Evolutionary conservation across 163 green algal species (phyloP).

Genomic region (Volvox carteri): DNA sequence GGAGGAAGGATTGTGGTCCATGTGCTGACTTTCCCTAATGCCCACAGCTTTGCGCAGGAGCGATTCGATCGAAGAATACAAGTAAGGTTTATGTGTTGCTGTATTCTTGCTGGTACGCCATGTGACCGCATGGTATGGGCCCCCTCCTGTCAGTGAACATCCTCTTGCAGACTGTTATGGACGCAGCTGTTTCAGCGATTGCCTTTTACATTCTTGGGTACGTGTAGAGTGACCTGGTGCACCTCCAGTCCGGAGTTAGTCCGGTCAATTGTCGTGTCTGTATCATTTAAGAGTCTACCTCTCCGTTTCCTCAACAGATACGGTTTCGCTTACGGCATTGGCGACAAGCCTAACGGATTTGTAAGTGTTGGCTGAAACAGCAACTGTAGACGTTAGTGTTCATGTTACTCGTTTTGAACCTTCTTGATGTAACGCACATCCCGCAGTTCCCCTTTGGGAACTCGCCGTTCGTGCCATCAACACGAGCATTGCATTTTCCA

Average conservation of each 20-base stretch:
- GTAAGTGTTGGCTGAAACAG: conserved; percentile 70
- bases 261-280: not conserved
- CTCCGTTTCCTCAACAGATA: conserved; percentile 61
- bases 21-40: no score
- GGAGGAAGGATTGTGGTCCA: no score
- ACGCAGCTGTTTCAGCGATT: conserved; percentile 80
- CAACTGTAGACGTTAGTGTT: no score
- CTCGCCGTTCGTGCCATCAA: no score
- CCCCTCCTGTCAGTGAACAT: conserved; percentile 82
- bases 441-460: no score
- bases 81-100: not conserved
- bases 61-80: conserved; percentile 89
- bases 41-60: conserved; percentile 84
- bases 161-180: conserved; percentile 89
- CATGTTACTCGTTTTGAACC: no score
- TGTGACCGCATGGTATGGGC: not conserved
- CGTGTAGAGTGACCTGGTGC: no score
- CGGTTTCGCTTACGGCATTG: conserved; percentile 78
- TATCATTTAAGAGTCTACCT: not conserved
- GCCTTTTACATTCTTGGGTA: conserved; percentile 80
- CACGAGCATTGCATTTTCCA: no score
- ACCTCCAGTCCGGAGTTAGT: no score
- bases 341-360: conserved; percentile 77
- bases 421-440: no score
- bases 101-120: not conserved